These are phyloP conservation scores for Myxozyma neglecta DNA, from an alignment of 805 yeast species.

Conservation along the genomic window DNA sequence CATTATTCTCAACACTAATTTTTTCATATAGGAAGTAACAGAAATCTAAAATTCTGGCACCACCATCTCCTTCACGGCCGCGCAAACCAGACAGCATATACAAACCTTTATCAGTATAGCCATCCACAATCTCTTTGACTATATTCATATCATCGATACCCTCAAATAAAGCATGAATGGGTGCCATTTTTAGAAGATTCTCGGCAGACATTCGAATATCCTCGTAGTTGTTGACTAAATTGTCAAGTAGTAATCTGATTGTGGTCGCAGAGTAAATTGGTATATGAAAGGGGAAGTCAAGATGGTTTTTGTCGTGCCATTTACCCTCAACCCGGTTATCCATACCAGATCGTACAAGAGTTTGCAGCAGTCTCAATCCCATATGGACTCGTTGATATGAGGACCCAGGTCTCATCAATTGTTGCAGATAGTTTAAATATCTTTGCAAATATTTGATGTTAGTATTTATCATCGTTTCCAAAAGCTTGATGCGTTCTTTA, in stretches of 20 bases:
- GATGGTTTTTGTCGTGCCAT: slow-evolving; percentile 46
- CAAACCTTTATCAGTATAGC: slow-evolving; percentile 35
- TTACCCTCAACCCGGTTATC: slow-evolving; percentile 48
- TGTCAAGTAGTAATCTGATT: slow-evolving; percentile 56
- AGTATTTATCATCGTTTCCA: neutral
- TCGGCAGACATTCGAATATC: slow-evolving; percentile 65
- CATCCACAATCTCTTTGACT: slow-evolving; percentile 29
- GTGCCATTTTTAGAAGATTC: slow-evolving; percentile 49
- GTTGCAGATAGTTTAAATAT: slow-evolving; percentile 43
- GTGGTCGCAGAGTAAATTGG: slow-evolving; percentile 46
- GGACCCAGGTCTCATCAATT: slow-evolving; percentile 53
- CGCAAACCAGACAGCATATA: slow-evolving; percentile 41
- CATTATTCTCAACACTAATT: slow-evolving; percentile 31
- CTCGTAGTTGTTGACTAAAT: slow-evolving; percentile 68
- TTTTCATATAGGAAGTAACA: slow-evolving; percentile 43
- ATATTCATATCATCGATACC: slow-evolving; percentile 22
- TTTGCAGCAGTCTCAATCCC: slow-evolving; percentile 50
- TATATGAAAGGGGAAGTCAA: slow-evolving; percentile 52
- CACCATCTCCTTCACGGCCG: slow-evolving; percentile 75
- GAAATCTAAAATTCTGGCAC: slow-evolving; percentile 65
- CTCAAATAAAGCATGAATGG: slow-evolving; percentile 37
- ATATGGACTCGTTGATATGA: slow-evolving; percentile 56
- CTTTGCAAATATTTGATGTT: slow-evolving; percentile 45
- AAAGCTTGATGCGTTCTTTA: slow-evolving; percentile 4
- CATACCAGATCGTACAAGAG: slow-evolving; percentile 56